Percentiles rank a stretch among this genome's conserved stretches.
phyloP scores from a whole-genome alignment of 768 basidiomycete genomes.

The Leccinellum luteum region DNA sequence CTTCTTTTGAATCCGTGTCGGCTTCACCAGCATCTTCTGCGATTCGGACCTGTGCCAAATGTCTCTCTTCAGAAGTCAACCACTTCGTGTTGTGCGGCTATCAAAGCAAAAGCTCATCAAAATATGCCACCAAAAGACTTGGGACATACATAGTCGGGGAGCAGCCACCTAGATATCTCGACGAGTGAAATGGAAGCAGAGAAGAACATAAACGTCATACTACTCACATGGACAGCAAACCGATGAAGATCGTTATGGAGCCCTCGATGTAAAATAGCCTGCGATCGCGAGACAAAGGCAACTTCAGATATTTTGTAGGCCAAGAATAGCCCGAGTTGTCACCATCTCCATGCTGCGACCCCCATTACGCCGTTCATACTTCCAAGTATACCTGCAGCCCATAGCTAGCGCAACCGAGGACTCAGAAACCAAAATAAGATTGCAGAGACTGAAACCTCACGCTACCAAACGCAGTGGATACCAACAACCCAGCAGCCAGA shows the following conservation, averaged over 20 bases:
- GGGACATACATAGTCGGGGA: slow-evolving; percentile 56
- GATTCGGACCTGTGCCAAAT: slow-evolving; percentile 62
- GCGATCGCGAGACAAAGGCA: background rate
- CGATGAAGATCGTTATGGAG: slow-evolving; percentile 57
- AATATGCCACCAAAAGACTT: background rate
- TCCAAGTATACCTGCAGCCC: slow-evolving; percentile 70
- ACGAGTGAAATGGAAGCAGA: background rate
- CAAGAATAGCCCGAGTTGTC: slow-evolving; percentile 1
- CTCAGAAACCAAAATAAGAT: background rate
- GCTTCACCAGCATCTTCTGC: slow-evolving; percentile 70
- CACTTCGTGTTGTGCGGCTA: slow-evolving; percentile 64
- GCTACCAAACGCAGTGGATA: slow-evolving; percentile 66
- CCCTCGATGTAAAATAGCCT: slow-evolving; percentile 79
- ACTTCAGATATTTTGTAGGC: background rate
- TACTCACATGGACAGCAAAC: slow-evolving; percentile 50
- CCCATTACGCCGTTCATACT: slow-evolving; percentile 67
- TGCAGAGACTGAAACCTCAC: slow-evolving; percentile 34
- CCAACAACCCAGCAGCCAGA: slow-evolving; percentile 53
- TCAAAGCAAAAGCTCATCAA: background rate
- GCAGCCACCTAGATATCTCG: slow-evolving; percentile 42
- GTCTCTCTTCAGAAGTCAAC: slow-evolving; percentile 48
- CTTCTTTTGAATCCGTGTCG: slow-evolving; percentile 52
- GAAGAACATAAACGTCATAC: background rate
- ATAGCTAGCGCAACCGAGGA: slow-evolving; percentile 38
- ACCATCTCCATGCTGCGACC: slow-evolving; percentile 73